Conservation (phyloP, 495 filamentous ascomycete species). For the Oidiodendron maius region DNA sequence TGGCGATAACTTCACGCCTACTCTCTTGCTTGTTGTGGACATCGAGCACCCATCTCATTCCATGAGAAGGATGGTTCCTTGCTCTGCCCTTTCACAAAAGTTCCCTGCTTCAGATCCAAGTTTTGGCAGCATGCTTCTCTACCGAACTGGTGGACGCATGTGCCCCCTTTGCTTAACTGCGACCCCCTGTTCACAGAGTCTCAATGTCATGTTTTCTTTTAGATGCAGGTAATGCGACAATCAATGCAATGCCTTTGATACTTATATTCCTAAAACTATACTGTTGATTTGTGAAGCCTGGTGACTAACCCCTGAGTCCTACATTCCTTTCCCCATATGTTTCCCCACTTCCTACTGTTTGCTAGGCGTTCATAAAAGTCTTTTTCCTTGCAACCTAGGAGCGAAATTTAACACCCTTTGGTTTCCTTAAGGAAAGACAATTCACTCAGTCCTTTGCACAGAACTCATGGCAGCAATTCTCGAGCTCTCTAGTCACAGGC, state of each 20-base stretch:
- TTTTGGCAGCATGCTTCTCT: no score
- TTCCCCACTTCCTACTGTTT: no score
- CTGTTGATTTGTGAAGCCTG: background rate
- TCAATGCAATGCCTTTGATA: slow-evolving; percentile 16
- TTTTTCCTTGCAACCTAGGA: no score
- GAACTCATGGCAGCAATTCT: no score
- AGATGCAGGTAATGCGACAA: slow-evolving; percentile 9
- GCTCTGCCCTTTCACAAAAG: slow-evolving; percentile 15
- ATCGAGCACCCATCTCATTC: background rate
- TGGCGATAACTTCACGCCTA: slow-evolving; percentile 2
- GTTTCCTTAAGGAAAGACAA: no score
- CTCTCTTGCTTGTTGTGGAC: background rate
- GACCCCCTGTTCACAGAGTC: no score
- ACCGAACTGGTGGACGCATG: no score
- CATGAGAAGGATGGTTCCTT: slow-evolving; percentile 8
- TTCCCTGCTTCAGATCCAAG: slow-evolving; percentile 7
- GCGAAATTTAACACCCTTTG: no score
- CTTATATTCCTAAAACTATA: background rate
- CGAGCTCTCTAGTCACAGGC: no score
- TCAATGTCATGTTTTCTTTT: slow-evolving; percentile 3
- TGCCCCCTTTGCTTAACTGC: no score
- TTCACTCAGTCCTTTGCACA: no score
- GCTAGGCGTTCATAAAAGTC: no score
- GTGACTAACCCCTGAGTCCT: background rate
- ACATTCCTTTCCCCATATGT: background rate